Percentiles rank a stretch among this genome's conserved stretches.
phyloP scores from a whole-genome alignment of 306 rosid species.

The Fragaria ananassa region DNA sequence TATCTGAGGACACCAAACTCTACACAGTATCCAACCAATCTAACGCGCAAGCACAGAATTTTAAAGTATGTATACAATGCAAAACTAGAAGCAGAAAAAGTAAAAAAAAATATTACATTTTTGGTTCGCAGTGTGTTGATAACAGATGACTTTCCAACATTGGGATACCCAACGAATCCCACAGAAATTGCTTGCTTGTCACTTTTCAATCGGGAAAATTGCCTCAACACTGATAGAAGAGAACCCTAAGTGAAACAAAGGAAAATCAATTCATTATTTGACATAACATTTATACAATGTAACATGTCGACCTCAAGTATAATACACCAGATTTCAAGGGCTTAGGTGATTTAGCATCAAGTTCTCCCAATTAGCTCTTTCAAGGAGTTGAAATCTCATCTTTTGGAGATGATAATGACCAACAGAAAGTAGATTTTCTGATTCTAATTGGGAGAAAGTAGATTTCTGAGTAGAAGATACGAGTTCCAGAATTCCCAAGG shows the following conservation, averaged over 20 bases:
- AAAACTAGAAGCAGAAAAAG: constrained; percentile 13
- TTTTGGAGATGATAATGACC: background rate
- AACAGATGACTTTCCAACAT: constrained; percentile 95
- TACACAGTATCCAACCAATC: background rate
- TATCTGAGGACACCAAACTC: background rate
- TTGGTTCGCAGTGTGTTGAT: constrained; percentile 84
- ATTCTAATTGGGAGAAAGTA: background rate
- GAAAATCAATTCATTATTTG: background rate
- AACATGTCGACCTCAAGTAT: background rate
- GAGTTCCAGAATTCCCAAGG: background rate
- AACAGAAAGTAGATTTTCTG: background rate
- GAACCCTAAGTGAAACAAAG: constrained; percentile 56
- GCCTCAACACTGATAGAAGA: constrained; percentile 89
- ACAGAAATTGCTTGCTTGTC: constrained; percentile 98
- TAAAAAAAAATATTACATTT: constrained; percentile 49
- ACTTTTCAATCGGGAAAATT: constrained; percentile 77
- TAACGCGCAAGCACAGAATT: background rate
- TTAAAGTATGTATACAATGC: background rate
- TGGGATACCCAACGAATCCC: constrained; percentile 96
- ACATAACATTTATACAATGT: background rate
- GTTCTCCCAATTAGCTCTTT: background rate
- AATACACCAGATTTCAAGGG: background rate
- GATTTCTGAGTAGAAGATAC: too few species aligned
- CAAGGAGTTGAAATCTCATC: background rate
- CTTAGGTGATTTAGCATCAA: background rate